phyloP scores from a whole-genome alignment of 2,329 filamentous ascomycete genomes.

The Didymella lethalis region DNA sequence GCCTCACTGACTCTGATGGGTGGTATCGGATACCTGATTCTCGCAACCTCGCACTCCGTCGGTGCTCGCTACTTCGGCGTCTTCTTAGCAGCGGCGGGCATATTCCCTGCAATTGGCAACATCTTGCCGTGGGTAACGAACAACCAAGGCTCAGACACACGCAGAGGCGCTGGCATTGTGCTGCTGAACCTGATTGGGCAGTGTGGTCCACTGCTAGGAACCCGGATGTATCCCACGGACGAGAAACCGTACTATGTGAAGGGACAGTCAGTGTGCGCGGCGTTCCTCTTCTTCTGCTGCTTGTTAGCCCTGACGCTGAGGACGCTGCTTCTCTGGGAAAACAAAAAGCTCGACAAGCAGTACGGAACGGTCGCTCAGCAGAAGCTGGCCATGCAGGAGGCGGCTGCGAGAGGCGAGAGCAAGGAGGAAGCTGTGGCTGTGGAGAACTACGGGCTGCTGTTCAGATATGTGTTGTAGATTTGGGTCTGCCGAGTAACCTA shows the following conservation, averaged over 20 bases:
- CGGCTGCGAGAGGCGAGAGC: slow-evolving; percentile 22
- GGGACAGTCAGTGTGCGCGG: slow-evolving; percentile 48
- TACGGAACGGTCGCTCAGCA: slow-evolving; percentile 44
- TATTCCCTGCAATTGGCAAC: slow-evolving; percentile 74
- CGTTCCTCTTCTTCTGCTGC: slow-evolving; percentile 50
- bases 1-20: slow-evolving; percentile 64
- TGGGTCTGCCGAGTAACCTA: too few relatives aligned
- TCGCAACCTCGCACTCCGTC: slow-evolving; percentile 64
- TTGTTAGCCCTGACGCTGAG: slow-evolving; percentile 41
- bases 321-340: slow-evolving; percentile 48
- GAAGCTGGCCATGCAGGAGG: slow-evolving; percentile 32
- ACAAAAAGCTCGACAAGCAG: slow-evolving; percentile 46
- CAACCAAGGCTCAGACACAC: slow-evolving; percentile 73
- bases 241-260: slow-evolving; percentile 48
- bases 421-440: slow-evolving; percentile 30
- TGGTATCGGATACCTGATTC: slow-evolving; percentile 69
- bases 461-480: slow-evolving; percentile 43
- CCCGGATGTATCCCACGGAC: slow-evolving; percentile 43
- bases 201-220: slow-evolving; percentile 49
- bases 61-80: slow-evolving; percentile 61
- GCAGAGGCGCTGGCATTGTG: slow-evolving; percentile 70
- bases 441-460: slow-evolving; percentile 48
- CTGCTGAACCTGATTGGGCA: slow-evolving; percentile 73
- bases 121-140: slow-evolving; percentile 75
- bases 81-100: slow-evolving; percentile 65